Evolutionary conservation across 140 eudicot species (phyloP).

Genomic region (Cichorium intybus): DNA sequence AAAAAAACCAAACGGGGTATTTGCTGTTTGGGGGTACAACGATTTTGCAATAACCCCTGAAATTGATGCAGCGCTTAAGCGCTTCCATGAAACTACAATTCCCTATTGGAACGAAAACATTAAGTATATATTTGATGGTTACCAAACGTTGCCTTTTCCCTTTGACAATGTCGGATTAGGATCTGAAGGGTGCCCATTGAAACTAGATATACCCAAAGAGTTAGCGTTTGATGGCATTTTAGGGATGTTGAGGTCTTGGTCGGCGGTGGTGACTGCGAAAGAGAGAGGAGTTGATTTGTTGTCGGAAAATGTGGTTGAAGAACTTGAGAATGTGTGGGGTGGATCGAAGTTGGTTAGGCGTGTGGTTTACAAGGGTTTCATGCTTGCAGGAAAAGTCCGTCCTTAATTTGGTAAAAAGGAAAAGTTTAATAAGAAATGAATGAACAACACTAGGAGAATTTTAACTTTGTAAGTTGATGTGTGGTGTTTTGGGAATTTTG

Average conservation of each 20-base stretch:
- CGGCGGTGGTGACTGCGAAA: slow-evolving; percentile 46
- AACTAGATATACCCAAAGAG: slow-evolving; percentile 37
- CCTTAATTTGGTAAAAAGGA: too few species aligned
- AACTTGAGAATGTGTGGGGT: slow-evolving; percentile 58
- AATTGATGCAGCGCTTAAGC: slow-evolving; percentile 36
- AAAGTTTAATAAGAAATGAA: too few species aligned
- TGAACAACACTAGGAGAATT: too few species aligned
- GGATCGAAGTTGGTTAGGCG: slow-evolving; percentile 37
- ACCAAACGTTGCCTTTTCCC: slow-evolving; percentile 43
- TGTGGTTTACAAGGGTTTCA: slow-evolving; percentile 48
- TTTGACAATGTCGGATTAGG: slow-evolving; percentile 46
- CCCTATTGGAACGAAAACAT: slow-evolving; percentile 50
- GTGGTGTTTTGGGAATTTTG: too few species aligned
- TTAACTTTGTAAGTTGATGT: too few species aligned
- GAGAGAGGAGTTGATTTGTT: slow-evolving; percentile 54
- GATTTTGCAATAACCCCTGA: slow-evolving; percentile 32
- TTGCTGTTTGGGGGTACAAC: slow-evolving; percentile 60
- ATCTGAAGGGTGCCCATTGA: slow-evolving; percentile 37
- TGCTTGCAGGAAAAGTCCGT: slow-evolving; percentile 38
- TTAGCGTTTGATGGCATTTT: slow-evolving; percentile 43
- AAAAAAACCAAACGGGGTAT: slow-evolving; percentile 47
- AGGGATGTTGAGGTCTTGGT: slow-evolving; percentile 47
- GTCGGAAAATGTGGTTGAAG: slow-evolving; percentile 32
- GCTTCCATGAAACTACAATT: slow-evolving; percentile 30
- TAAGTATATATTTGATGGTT: slow-evolving; percentile 35